A percentile compares a stretch with the other conserved stretches of the same genome.
These are phyloP conservation scores for Adansonia gregorii DNA, from an alignment of 441 rosid species.

Conservation along the genomic window DNA sequence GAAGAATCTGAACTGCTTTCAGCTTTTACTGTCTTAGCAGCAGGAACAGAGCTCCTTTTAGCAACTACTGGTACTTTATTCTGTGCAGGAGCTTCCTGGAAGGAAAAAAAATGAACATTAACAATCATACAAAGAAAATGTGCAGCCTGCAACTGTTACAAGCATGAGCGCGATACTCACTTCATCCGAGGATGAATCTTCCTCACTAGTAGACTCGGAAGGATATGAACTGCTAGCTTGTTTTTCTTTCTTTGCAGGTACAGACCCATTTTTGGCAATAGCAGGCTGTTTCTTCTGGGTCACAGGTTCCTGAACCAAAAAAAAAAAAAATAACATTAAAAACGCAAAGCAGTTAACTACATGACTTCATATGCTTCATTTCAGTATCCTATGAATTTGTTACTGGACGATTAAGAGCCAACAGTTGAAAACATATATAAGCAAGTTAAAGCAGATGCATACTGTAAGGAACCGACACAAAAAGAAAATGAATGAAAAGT, in stretches of 20 bases:
- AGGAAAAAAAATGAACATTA: not conserved
- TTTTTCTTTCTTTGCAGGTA: not conserved
- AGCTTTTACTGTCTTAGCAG: constrained; percentile 31
- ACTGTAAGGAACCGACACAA: not conserved
- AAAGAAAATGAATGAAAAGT: not conserved
- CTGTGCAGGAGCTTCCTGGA: constrained; percentile 27
- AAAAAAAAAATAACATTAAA: too few species aligned
- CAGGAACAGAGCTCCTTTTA: constrained; percentile 34
- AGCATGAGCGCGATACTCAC: not conserved
- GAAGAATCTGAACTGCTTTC: constrained; percentile 43
- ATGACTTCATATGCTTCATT: not conserved
- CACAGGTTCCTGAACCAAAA: too few species aligned
- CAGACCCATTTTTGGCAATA: constrained; percentile 10
- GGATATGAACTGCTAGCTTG: not conserved
- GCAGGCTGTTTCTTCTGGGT: too few species aligned
- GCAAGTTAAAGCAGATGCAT: not conserved
- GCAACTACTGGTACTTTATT: constrained; percentile 39
- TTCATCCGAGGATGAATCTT: not conserved
- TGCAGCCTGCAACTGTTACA: not conserved
- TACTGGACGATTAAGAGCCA: not conserved
- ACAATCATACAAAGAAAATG: not conserved
- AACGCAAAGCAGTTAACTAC: too few species aligned
- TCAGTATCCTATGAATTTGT: not conserved
- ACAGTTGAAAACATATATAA: not conserved
- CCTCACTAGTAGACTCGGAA: constrained; percentile 8